These are phyloP conservation scores for Solanum bulbocastanum DNA, from an alignment of 257 asterid genomes.

Conservation along the genomic window DNA sequence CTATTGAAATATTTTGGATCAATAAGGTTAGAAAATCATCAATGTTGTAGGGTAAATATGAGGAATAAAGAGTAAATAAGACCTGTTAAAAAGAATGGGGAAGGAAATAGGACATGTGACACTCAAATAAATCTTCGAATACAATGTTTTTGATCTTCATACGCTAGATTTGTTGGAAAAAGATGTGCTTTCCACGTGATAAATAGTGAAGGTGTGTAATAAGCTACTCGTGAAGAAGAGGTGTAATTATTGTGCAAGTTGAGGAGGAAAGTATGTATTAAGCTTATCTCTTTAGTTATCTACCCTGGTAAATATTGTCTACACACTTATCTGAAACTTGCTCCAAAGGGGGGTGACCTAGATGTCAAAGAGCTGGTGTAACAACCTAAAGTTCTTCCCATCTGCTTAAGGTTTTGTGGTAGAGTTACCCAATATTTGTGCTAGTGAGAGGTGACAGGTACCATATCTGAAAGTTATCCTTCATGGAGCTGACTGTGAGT, in stretches of 20 bases:
- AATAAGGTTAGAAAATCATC: neutral
- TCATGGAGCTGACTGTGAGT: neutral
- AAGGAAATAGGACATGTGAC: neutral
- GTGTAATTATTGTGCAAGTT: neutral
- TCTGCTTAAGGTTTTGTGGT: neutral
- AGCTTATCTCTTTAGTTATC: neutral
- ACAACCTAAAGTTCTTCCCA: neutral
- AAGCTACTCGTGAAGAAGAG: neutral
- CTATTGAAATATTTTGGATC: neutral
- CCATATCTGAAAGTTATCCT: neutral
- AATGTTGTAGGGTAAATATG: neutral
- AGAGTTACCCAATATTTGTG: neutral
- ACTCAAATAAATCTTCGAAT: neutral
- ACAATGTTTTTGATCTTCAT: neutral
- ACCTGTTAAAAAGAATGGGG: neutral
- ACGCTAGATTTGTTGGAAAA: neutral
- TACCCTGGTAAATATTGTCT: neutral
- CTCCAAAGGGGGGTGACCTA: neutral
- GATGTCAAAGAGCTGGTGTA: neutral
- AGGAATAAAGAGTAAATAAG: neutral
- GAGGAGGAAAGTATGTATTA: neutral
- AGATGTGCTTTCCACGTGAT: neutral
- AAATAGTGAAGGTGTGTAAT: neutral
- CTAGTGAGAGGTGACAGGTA: neutral
- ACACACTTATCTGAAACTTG: neutral